These are phyloP conservation scores for Acer saccharum DNA, from an alignment of 345 rosid genomes.

Conservation along the genomic window DNA sequence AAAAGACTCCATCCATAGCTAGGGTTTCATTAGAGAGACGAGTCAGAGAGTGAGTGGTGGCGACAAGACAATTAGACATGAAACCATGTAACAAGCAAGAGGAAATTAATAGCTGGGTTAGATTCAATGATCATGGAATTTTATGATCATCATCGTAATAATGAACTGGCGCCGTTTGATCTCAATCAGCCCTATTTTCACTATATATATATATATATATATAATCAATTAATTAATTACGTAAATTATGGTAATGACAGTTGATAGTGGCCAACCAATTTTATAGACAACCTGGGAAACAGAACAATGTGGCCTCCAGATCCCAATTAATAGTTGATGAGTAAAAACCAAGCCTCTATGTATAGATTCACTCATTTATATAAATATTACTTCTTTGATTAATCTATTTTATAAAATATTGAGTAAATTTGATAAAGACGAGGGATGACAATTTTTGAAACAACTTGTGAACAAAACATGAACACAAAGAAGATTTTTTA, in stretches of 20 bases:
- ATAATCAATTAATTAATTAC: neutral
- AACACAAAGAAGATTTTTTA: too few species aligned
- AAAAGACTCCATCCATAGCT: neutral
- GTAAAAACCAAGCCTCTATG: neutral
- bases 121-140: neutral
- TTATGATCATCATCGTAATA: neutral
- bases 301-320: too few species aligned
- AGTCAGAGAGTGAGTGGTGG: neutral
- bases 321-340: neutral
- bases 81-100: conserved; percentile 25
- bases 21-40: neutral
- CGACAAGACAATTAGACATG: conserved; percentile 10
- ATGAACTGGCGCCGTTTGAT: conserved; percentile 9
- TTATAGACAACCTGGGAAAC: neutral
- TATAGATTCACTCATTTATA: neutral
- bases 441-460: too few species aligned
- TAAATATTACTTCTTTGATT: too few species aligned
- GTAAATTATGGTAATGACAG: conserved; percentile 17
- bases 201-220: neutral
- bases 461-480: too few species aligned
- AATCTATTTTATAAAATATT: too few species aligned
- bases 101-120: conserved; percentile 21
- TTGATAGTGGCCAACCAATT: conserved; percentile 26
- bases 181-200: neutral
- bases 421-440: too few species aligned